Evolutionary conservation across 768 basidiomycete genomes (phyloP).

Genomic region (Amylocystis lapponica): DNA sequence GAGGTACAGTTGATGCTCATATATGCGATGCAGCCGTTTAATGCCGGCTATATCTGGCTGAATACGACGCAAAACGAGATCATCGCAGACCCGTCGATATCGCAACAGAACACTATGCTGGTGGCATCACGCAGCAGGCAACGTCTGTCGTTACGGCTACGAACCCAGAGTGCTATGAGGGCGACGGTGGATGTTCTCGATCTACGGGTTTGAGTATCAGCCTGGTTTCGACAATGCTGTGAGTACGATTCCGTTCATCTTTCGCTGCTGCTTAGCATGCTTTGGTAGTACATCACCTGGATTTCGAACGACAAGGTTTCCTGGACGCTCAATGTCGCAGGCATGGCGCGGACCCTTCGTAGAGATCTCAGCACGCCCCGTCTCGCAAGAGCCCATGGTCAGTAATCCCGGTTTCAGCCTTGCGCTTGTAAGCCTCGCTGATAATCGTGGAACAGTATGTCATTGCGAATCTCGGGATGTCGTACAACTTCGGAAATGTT

Average conservation of each 20-base stretch:
- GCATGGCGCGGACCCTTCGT: slow-evolving; percentile 59
- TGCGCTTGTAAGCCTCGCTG: background rate
- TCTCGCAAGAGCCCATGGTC: slow-evolving; percentile 87
- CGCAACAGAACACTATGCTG: slow-evolving; percentile 59
- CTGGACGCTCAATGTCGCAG: slow-evolving; percentile 73
- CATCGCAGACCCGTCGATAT: slow-evolving; percentile 49
- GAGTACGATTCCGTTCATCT: slow-evolving; percentile 16
- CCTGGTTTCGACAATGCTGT: slow-evolving; percentile 65
- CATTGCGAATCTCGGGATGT: slow-evolving; percentile 83
- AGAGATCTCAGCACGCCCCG: slow-evolving; percentile 58
- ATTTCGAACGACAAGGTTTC: slow-evolving; percentile 56
- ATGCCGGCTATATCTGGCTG: slow-evolving; percentile 63
- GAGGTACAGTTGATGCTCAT: background rate
- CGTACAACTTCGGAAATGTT: slow-evolving; percentile 69
- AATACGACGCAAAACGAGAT: slow-evolving; percentile 56
- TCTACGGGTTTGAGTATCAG: slow-evolving; percentile 73
- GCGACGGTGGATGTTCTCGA: slow-evolving; percentile 52
- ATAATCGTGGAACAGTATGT: slow-evolving; percentile 49
- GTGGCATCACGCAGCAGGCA: slow-evolving; percentile 71
- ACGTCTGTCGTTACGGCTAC: slow-evolving; percentile 69
- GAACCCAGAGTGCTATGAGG: slow-evolving; percentile 65
- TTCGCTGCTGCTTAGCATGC: slow-evolving; percentile 8
- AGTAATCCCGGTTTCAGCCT: slow-evolving; percentile 12
- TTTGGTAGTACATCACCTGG: slow-evolving; percentile 82
- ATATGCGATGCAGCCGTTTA: slow-evolving; percentile 52